Evolutionary conservation across 345 rosid genomes (phyloP).

Genomic region (Jatropha curcas): DNA sequence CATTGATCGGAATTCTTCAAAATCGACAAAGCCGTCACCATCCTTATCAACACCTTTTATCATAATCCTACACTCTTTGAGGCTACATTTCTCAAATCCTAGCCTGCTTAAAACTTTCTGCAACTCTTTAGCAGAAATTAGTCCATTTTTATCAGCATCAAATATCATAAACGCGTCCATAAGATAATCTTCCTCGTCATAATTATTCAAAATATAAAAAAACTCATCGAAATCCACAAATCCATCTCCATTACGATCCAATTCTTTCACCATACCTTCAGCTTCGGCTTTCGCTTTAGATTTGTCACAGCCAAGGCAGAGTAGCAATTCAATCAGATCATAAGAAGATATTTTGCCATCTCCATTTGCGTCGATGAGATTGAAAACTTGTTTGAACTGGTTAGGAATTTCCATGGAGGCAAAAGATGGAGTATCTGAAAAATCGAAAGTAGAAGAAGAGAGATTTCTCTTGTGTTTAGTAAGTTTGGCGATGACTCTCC

Average conservation of each 20-base stretch:
- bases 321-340: slow-evolving; percentile 44
- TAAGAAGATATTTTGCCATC: slow-evolving; percentile 50
- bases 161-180: slow-evolving; percentile 50
- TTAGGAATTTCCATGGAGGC: slow-evolving; percentile 34
- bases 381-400: slow-evolving; percentile 48
- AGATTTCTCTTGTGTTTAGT: slow-evolving; percentile 3
- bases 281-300: slow-evolving; percentile 39
- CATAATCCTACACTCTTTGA: slow-evolving; percentile 47
- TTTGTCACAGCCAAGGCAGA: slow-evolving; percentile 32
- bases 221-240: slow-evolving; percentile 46
- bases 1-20: slow-evolving; percentile 50
- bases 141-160: slow-evolving; percentile 43
- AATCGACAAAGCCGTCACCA: slow-evolving; percentile 56
- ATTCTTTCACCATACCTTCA: slow-evolving; percentile 35
- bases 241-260: slow-evolving; percentile 58
- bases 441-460: slow-evolving; percentile 25
- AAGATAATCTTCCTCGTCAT: slow-evolving; percentile 25
- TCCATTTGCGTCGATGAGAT: slow-evolving; percentile 42
- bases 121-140: slow-evolving; percentile 52
- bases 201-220: slow-evolving; percentile 17
- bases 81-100: slow-evolving; percentile 34
- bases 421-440: slow-evolving; percentile 27
- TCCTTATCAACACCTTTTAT: slow-evolving; percentile 46
- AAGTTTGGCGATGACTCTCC: neutral
- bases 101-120: slow-evolving; percentile 35